Base-by-base conservation (phyloP, 352 stramenopile genomes). In the Globisporangium emineosum region DNA sequence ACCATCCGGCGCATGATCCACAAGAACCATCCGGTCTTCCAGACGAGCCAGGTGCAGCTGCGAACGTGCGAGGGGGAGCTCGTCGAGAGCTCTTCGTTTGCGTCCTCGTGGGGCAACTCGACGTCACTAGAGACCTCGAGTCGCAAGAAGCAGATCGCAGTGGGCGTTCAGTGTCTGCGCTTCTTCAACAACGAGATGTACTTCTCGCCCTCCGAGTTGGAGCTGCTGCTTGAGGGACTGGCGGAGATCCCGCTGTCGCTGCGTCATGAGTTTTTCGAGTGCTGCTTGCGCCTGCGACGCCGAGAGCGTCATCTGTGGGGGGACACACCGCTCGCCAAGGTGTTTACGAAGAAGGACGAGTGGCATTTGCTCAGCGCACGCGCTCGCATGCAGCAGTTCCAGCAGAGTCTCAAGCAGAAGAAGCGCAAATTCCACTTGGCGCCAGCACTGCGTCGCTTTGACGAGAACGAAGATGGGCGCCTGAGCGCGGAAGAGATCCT, bases 161-260 rank as follows among this genome's bases (percentile, higher is more conserved):
- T 85, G 8, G 82, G 74, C 5, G 69, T 93, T 0, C 81, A 96
- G 60, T 99, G 96, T 69, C 96, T 97, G 65, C 90, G 97, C 8
- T 99, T 99, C 75, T 98, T 99, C 75, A 98, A 99, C 79, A 98
- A 96, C 74, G 93, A 98, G 65, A 97, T 99, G 66, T 98, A 99
- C 65, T 99, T 98, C 79, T 93, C 94, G 59, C 91, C 95, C 10
- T 66, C 82, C 6, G 96, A 99, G 68, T 69, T 99, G 0, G 95
- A 94, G 64, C 65, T 98, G 45, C 74, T 99, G 15, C 69, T 99
- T 25, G 72, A 73, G 5, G 89, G 88, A 4, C 69, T 97, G 4
- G 53, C 64, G 1, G 64, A 68, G 3, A 70, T 94, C 25, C 81
- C 86, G 3, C 82, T 95, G 59, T 69, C 74, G 30, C 67, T 88